phyloP scores from a whole-genome alignment of 441 rosid species.

The Kokia cookei region DNA sequence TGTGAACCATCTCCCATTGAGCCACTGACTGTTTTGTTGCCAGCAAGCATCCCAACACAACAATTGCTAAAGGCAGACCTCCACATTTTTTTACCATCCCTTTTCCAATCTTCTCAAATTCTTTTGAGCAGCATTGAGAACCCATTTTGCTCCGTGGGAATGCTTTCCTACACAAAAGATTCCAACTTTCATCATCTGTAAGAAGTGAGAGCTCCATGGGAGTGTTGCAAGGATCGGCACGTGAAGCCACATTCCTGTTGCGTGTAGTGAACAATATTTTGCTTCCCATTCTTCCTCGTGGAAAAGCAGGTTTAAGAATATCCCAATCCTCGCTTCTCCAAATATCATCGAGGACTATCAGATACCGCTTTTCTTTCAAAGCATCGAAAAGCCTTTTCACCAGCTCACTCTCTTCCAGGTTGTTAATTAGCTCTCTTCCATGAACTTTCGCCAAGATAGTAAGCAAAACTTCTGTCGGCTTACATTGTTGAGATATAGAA shows the following conservation, averaged over 20 bases:
- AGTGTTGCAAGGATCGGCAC: too few species aligned
- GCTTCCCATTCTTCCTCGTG: neutral
- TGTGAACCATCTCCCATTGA: conserved; percentile 11
- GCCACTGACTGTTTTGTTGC: neutral
- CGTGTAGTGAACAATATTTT: neutral
- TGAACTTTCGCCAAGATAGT: neutral
- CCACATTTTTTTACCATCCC: conserved; percentile 12
- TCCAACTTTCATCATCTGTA: too few species aligned
- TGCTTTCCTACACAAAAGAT: neutral
- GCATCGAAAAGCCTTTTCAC: neutral
- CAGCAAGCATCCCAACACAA: conserved; percentile 13
- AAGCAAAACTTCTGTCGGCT: neutral
- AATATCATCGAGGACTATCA: too few species aligned
- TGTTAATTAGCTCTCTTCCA: neutral
- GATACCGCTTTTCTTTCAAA: neutral
- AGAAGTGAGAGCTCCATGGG: too few species aligned
- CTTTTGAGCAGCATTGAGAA: neutral
- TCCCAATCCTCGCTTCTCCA: neutral
- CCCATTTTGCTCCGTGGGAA: neutral
- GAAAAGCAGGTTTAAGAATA: neutral
- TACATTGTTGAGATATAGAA: neutral
- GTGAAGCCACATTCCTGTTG: neutral
- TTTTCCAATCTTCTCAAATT: conserved; percentile 1
- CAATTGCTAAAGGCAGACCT: conserved; percentile 16
- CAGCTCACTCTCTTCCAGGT: neutral